These are phyloP conservation scores for Penicillium lagena DNA, from an alignment of 495 filamentous ascomycete genomes.

Conservation along the genomic window DNA sequence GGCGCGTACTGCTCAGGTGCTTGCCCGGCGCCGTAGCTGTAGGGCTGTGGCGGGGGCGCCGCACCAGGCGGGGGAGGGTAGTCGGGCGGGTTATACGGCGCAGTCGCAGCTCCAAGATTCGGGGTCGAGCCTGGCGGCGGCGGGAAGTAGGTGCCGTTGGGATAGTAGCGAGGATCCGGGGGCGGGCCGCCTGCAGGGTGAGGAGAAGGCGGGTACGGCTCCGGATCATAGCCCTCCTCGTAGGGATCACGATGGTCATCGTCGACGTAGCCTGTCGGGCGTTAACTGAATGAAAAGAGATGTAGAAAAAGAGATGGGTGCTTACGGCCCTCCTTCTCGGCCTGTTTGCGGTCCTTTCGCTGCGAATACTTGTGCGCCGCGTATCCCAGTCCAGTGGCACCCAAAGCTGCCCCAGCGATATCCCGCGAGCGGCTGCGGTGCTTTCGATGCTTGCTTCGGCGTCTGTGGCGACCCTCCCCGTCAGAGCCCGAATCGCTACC, in stretches of 20 bases:
- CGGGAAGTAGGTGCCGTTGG: constrained; percentile 33
- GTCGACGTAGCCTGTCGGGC: constrained; percentile 27
- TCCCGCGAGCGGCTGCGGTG: constrained; percentile 58
- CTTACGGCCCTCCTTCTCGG: constrained; percentile 29
- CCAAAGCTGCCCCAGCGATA: constrained; percentile 62
- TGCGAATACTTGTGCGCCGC: constrained; percentile 64
- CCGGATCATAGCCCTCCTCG: constrained; percentile 39
- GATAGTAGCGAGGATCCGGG: constrained; percentile 31
- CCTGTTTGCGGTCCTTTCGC: constrained; percentile 55
- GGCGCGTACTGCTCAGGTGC: constrained; percentile 35
- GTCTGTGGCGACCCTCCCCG: constrained; percentile 28
- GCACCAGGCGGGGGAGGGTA: constrained; percentile 42
- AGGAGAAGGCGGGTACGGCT: constrained; percentile 31
- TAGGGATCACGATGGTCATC: constrained; percentile 29
- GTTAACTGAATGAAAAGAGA: neutral
- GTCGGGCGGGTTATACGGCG: constrained; percentile 34
- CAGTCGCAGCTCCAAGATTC: constrained; percentile 19
- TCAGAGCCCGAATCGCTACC: constrained; percentile 42
- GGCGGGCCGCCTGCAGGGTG: constrained; percentile 10
- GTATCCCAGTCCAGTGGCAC: constrained; percentile 67
- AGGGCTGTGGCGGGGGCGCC: constrained; percentile 35
- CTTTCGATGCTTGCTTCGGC: constrained; percentile 36
- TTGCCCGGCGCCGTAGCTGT: constrained; percentile 33
- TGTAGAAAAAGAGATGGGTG: neutral
- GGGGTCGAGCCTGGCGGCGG: constrained; percentile 37